Evolutionary conservation across 2,329 filamentous ascomycete species (phyloP).

Genomic region (Neofusicoccum cordaticola): DNA sequence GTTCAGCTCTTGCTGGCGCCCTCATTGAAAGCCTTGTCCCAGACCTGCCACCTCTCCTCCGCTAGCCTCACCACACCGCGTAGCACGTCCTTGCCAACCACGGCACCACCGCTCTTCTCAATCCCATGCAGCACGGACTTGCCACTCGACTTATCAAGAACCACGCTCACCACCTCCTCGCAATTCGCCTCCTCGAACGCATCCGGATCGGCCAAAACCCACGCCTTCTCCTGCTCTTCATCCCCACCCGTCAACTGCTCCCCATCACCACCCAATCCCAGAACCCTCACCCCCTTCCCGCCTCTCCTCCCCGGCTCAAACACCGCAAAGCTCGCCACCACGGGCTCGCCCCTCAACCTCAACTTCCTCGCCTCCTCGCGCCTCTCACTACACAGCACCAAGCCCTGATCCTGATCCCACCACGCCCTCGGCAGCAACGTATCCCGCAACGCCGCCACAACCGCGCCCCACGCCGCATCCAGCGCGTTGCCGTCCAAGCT

Average conservation of each 20-base stretch:
- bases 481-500: slow-evolving; percentile 90
- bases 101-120: slow-evolving; percentile 78
- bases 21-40: slow-evolving; percentile 31
- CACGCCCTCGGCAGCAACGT: slow-evolving; percentile 74
- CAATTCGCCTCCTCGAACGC: slow-evolving; percentile 84
- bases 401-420: slow-evolving; percentile 81
- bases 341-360: slow-evolving; percentile 63
- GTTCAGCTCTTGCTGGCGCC: neutral
- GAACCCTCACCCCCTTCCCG: neutral
- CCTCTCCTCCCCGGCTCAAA: slow-evolving; percentile 48
- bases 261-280: slow-evolving; percentile 33
- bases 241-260: slow-evolving; percentile 43
- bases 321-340: slow-evolving; percentile 74
- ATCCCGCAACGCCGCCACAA: slow-evolving; percentile 75
- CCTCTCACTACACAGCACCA: slow-evolving; percentile 69
- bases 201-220: slow-evolving; percentile 87
- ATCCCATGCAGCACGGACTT: slow-evolving; percentile 73
- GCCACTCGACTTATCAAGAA: slow-evolving; percentile 60
- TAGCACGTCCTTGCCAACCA: slow-evolving; percentile 64
- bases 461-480: slow-evolving; percentile 83
- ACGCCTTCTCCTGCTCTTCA: slow-evolving; percentile 39
- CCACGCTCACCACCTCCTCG: slow-evolving; percentile 75
- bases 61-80: slow-evolving; percentile 59
- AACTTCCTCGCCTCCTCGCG: slow-evolving; percentile 56
- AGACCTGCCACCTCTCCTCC: slow-evolving; percentile 63